A percentile compares a stretch with the other conserved stretches of the same genome.
Conservation (phyloP, 2,329 filamentous ascomycete species). For the Dactylellina drechsleri region DNA sequence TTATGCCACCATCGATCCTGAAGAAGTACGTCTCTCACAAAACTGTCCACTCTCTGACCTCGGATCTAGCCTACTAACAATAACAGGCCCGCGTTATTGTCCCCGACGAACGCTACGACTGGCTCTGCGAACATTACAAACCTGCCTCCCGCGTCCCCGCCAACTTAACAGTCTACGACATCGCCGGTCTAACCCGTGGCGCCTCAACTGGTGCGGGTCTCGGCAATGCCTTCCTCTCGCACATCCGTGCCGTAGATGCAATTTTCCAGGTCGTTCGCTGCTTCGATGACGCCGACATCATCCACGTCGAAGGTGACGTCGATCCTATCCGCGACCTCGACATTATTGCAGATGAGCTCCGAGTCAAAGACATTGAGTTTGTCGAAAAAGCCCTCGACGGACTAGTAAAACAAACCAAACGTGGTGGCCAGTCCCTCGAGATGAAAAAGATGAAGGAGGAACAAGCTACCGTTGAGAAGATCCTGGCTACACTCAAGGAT, state of each 20-base stretch:
- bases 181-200: slow-evolving; percentile 93
- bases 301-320: slow-evolving; percentile 98
- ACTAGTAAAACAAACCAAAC: slow-evolving; percentile 90
- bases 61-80: neutral
- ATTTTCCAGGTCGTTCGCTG: slow-evolving; percentile 97
- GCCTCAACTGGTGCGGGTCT: slow-evolving; percentile 97
- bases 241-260: slow-evolving; percentile 97
- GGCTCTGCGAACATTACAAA: slow-evolving; percentile 92
- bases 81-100: slow-evolving; percentile 83
- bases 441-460: slow-evolving; percentile 98
- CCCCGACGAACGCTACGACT: slow-evolving; percentile 94
- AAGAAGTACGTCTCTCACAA: slow-evolving; percentile 69
- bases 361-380: slow-evolving; percentile 99
- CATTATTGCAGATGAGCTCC: slow-evolving; percentile 96
- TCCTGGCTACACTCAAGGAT: slow-evolving; percentile 81
- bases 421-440: slow-evolving; percentile 94
- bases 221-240: slow-evolving; percentile 96
- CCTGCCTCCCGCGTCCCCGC: slow-evolving; percentile 97
- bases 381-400: slow-evolving; percentile 92
- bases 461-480: slow-evolving; percentile 90
- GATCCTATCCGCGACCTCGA: slow-evolving; percentile 92
- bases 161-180: slow-evolving; percentile 98
- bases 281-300: slow-evolving; percentile 99
- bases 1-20: slow-evolving; percentile 98
- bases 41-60: neutral